These are phyloP conservation scores for Scutellaria minor DNA, from an alignment of 257 asterid species.

Conservation along the genomic window DNA sequence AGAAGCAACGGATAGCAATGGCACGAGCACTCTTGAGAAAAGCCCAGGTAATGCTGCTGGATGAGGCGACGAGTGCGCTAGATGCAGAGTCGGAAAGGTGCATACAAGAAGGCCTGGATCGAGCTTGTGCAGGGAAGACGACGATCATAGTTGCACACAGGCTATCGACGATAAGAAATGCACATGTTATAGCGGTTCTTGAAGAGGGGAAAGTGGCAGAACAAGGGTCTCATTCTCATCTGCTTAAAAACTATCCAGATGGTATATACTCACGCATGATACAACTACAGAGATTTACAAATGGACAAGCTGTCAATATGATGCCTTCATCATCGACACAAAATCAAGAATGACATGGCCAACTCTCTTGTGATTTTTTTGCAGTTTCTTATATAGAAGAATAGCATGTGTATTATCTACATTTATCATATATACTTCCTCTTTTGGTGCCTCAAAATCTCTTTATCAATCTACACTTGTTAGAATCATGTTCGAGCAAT, in stretches of 20 bases:
- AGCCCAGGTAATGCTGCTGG: constrained; percentile 72
- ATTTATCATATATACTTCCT: too few relatives aligned
- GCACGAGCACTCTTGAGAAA: constrained; percentile 78
- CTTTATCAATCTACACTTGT: too few relatives aligned
- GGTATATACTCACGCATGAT: constrained; percentile 85
- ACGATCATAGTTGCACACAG: constrained; percentile 80
- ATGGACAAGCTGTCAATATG: constrained; percentile 41
- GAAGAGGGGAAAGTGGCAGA: constrained; percentile 91
- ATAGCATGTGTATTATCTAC: constrained; percentile 58
- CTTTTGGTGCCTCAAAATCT: too few relatives aligned
- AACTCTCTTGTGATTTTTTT: not conserved
- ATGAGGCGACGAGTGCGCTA: constrained; percentile 89
- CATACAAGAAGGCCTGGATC: constrained; percentile 46
- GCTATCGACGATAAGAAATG: constrained; percentile 71
- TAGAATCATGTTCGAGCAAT: too few relatives aligned
- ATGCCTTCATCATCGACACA: not conserved
- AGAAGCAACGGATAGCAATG: constrained; percentile 81
- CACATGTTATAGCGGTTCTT: constrained; percentile 76
- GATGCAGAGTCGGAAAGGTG: constrained; percentile 60
- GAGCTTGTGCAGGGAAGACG: constrained; percentile 76
- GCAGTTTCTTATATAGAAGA: constrained; percentile 52
- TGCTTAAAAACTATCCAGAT: constrained; percentile 67
- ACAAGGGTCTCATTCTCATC: constrained; percentile 84
- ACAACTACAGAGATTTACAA: constrained; percentile 71
- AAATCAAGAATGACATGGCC: not conserved